These are phyloP conservation scores for Steccherinum ochraceum DNA, from an alignment of 768 basidiomycete species.

Conservation along the genomic window DNA sequence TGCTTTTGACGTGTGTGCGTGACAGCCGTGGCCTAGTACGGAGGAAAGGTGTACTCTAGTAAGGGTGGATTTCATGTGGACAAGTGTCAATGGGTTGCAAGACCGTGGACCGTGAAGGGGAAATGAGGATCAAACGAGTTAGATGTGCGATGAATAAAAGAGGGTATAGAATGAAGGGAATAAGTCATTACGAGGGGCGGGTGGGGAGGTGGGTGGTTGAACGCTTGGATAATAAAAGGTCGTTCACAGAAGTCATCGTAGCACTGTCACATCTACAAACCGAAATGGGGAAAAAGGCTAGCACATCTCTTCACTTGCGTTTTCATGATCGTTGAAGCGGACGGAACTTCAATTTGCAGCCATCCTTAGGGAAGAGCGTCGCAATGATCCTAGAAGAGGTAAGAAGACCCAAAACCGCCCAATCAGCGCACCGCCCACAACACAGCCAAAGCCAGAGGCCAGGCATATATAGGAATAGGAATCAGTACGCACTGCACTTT, in stretches of 20 bases:
- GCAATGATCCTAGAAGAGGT: conserved; percentile 67
- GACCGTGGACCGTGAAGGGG: too few species aligned
- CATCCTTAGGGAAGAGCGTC: conserved; percentile 96
- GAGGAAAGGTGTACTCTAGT: background rate
- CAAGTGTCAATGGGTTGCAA: too few species aligned
- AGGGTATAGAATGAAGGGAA: background rate
- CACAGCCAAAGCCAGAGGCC: background rate
- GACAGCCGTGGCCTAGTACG: background rate
- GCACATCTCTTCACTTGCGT: too few species aligned
- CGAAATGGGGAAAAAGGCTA: too few species aligned
- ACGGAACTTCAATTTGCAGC: conserved; percentile 72
- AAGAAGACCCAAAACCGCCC: background rate
- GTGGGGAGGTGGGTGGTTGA: too few species aligned
- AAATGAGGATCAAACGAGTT: too few species aligned
- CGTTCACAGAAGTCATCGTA: too few species aligned
- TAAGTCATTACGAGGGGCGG: background rate
- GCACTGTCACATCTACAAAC: too few species aligned
- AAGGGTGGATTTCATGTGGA: background rate
- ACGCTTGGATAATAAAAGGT: too few species aligned
- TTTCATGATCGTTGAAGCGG: conserved; percentile 36
- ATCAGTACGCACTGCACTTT: conserved; percentile 70
- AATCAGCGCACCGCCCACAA: background rate
- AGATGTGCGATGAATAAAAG: background rate
- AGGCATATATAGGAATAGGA: background rate
- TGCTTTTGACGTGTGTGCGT: background rate